Evolutionary conservation across 345 rosid genomes (phyloP).

Genomic region (Citrus cavaleriei): DNA sequence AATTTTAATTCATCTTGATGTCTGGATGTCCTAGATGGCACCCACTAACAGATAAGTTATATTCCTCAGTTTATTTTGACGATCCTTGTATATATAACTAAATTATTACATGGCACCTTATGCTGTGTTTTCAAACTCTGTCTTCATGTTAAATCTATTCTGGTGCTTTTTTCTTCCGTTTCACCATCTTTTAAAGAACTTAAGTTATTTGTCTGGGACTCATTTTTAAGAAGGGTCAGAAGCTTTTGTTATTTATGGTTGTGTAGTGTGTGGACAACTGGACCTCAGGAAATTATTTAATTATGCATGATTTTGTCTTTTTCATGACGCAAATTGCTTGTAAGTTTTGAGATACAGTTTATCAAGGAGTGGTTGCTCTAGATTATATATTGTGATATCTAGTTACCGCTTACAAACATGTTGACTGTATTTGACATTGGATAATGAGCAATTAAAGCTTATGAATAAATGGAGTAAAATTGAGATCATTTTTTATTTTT

Average conservation of each 20-base stretch:
- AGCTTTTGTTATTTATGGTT: not conserved
- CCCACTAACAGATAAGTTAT: not conserved
- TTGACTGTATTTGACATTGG: not conserved
- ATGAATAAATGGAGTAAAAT: not conserved
- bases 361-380: not conserved
- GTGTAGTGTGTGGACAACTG: not conserved
- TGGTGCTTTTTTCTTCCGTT: not conserved
- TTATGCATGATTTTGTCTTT: not conserved
- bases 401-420: not conserved
- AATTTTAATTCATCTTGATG: not conserved
- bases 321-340: not conserved
- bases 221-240: not conserved
- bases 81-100: not conserved
- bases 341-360: not conserved
- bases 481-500: not conserved
- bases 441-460: not conserved
- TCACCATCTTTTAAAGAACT: not conserved
- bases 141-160: not conserved
- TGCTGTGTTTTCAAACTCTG: not conserved
- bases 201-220: not conserved
- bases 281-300: too few species aligned
- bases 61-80: not conserved
- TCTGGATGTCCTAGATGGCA: not conserved
- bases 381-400: not conserved
- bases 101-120: not conserved